Percentiles rank a stretch among this genome's conserved stretches.
Evolutionary conservation across 2,329 filamentous ascomycete genomes (phyloP).

Genomic region (Aspergillus sp.): DNA sequence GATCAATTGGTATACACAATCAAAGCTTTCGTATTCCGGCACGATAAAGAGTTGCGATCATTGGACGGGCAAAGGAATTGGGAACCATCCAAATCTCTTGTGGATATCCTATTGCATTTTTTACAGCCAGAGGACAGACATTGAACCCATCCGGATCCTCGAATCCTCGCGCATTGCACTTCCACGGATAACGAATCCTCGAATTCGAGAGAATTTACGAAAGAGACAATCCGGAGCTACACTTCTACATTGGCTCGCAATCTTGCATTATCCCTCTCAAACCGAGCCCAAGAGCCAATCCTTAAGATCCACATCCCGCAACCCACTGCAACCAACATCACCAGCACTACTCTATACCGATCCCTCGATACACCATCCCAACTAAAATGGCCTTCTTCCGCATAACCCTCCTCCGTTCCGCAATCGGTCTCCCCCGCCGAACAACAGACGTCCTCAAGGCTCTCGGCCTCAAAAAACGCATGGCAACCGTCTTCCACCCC

Average conservation of each 20-base stretch:
- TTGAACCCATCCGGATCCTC: too few relatives aligned
- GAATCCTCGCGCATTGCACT: too few relatives aligned
- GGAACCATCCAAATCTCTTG: neutral
- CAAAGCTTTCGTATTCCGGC: too few relatives aligned
- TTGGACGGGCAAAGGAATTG: neutral
- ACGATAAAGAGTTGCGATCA: neutral
- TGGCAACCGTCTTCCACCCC: conserved; percentile 82
- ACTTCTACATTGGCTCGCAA: too few relatives aligned
- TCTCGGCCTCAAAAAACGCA: conserved; percentile 76
- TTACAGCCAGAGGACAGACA: too few relatives aligned
- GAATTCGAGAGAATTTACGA: too few relatives aligned
- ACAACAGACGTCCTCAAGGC: conserved; percentile 74
- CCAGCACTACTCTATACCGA: neutral
- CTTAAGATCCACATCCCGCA: neutral
- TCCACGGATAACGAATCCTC: too few relatives aligned
- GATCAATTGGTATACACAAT: too few relatives aligned
- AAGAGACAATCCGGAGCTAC: too few relatives aligned
- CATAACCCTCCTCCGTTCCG: conserved; percentile 81
- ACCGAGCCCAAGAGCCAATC: too few relatives aligned
- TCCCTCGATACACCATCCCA: neutral
- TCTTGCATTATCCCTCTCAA: too few relatives aligned
- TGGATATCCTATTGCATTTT: too few relatives aligned
- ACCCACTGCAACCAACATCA: neutral
- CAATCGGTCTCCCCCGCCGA: conserved; percentile 78
- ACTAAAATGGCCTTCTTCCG: conserved; percentile 70